Base-by-base conservation (phyloP, 495 filamentous ascomycete genomes). In the Lepidopterella palustris region DNA sequence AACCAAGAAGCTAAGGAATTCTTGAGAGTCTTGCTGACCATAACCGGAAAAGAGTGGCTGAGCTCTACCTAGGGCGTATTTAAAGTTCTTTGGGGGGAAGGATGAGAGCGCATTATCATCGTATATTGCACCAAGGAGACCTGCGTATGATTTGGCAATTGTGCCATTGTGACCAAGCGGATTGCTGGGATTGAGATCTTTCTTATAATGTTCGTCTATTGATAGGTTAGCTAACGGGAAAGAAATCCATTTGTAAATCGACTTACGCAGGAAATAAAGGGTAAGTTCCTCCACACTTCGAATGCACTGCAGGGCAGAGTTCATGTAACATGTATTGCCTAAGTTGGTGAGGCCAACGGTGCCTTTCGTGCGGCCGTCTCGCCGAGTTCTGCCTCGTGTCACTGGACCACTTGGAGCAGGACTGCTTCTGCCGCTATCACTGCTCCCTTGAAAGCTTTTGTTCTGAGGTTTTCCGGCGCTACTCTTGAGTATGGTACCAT, bases 251-350 rank as follows among this genome's bases (percentile, higher is more conserved):
- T 21, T n/a, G 42, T 4, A 1, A 10, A 54, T 32, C 18, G 58
- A 29, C 80, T 72, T 70, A 82, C 83, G 71, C 20, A 97, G 73
- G 72, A 97, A 97, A 72, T 96, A 98, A 59, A 86, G 82, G 5
- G 89, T 89, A 66, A 98, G 76, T 72, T 98, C 93, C 61, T 95
- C 88, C 2, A 96, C 88, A 62, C 87, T 92, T 31, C 91, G 83
- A 39, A 98, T 79, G 69, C 93, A 97, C 70, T 98, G 93, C 52
- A 97, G 74, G 21, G 95, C 93, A 15, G 93, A 95, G 73, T 97
- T 97, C 90, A 97, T 96, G 72, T 97, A 98, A 74, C 93, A 98
- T 0, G 93, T 97, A 65, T 98, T 98, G 18, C 93, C 93, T 25
- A 97, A 74, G 67, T 98, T 98, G 55, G 81, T 84, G 47, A 98